Evolutionary conservation across 345 rosid species (phyloP), one percentile per base, ranked within the genome.

Genomic region (Ailanthus altissimus): DNA sequence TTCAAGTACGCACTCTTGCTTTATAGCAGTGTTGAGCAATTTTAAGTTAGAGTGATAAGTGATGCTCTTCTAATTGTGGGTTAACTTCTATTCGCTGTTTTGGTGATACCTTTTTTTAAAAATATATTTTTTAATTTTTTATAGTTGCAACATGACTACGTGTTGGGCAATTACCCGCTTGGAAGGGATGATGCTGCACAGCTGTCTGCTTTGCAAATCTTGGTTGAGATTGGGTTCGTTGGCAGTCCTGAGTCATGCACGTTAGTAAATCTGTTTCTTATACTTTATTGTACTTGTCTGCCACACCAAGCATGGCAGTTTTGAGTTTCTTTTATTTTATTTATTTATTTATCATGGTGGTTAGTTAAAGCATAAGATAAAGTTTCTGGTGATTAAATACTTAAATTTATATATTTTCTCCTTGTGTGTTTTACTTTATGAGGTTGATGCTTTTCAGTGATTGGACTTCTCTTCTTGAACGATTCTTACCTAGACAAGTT

Each of bases 101-200:
- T 82, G 15, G 49, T 85, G 51, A 83, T 75, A 68, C 73, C 67
- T 25, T 67, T 38, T 50, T 77, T 60, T 80, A 66, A 32, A 1
- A 32, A 32, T n/a, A n/a, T n/a, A n/a, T n/a, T n/a, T n/a, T n/a
- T n/a, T n/a, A n/a, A n/a, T n/a, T 85, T 77, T 63, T 60, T 78
- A 79, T 89, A 96, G 99, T 84, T 96, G 84, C 99, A 96, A 85
- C 99, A 96, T 87, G 99, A 96, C 82, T 96, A 96, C 79, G 84
- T 93, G 71, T 81, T 89, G 85, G 99, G 99, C 73, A 93, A 93
- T 84, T 96, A 93, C 88, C 99, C 99, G 56, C 97, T 96, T 78
- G 99, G 98, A 78, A 91, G 98, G 85, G 99, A 96, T 83, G 98
- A 91, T 89, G 98, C 98, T 83, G 98, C 97, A 6, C 98, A 93